Percentiles rank a stretch among this genome's conserved stretches.
These are phyloP conservation scores for Trichophyton verrucosum DNA, from an alignment of 2,329 filamentous ascomycete genomes.

Conservation along the genomic window DNA sequence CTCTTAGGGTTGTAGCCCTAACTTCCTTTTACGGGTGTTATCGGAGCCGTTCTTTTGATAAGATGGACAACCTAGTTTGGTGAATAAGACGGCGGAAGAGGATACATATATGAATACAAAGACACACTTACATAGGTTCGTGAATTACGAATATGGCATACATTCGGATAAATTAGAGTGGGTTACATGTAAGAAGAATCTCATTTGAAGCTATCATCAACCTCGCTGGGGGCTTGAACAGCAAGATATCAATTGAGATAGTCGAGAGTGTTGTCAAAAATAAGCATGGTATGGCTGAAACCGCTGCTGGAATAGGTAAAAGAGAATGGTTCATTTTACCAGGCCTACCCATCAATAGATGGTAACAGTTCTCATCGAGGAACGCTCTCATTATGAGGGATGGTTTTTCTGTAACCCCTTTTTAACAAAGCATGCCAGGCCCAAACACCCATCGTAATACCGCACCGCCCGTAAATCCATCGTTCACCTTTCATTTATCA, in stretches of 20 bases:
- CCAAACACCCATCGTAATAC: conserved; percentile 3
- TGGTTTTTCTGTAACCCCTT: not conserved
- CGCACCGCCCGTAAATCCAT: not conserved
- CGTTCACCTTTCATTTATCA: not conserved
- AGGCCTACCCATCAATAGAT: conserved; percentile 1
- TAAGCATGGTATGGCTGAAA: not conserved
- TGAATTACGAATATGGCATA: not conserved
- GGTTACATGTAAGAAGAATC: conserved; percentile 2
- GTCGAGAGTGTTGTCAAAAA: not conserved
- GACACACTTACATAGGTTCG: not conserved
- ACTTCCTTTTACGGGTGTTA: not conserved
- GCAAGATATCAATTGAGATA: not conserved
- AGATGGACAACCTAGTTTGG: not conserved
- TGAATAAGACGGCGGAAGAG: not conserved
- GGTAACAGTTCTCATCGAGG: not conserved
- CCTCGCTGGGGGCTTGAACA: not conserved
- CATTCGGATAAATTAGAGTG: not conserved
- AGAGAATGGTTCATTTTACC: conserved; percentile 1
- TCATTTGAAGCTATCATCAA: conserved; percentile 2
- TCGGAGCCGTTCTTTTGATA: not conserved
- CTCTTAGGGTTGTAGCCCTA: conserved; percentile 2
- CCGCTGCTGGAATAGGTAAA: conserved; percentile 3
- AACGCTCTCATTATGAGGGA: conserved; percentile 2
- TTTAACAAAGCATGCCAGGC: conserved; percentile 4
- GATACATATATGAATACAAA: not conserved